phyloP scores from a whole-genome alignment of 345 rosid genomes.

The Pistacia vera region DNA sequence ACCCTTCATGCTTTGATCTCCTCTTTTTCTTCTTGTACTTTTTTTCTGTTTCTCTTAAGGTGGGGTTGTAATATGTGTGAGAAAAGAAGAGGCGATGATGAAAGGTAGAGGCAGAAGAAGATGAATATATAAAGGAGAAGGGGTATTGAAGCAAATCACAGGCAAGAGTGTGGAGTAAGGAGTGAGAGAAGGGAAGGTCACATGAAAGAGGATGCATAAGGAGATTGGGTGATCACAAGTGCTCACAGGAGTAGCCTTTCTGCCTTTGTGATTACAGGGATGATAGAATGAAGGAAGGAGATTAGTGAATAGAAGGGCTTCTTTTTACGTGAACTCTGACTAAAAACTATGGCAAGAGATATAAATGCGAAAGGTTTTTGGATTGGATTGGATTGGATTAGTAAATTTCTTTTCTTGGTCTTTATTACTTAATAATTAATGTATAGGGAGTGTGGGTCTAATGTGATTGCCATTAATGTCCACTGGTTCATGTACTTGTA shows the following conservation, averaged over 20 bases:
- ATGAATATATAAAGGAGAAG: conserved; percentile 29
- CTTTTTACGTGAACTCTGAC: conserved; percentile 45
- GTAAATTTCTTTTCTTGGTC: not conserved
- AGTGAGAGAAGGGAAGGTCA: conserved; percentile 44
- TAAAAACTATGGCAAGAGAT: not conserved
- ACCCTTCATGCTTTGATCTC: conserved; percentile 38
- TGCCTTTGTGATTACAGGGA: conserved; percentile 18
- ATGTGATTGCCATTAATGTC: conserved; percentile 50
- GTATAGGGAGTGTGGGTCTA: conserved; percentile 15
- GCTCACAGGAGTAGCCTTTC: conserved; percentile 36
- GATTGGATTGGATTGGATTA: not conserved
- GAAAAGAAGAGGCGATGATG: not conserved
- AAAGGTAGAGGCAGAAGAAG: conserved; percentile 1
- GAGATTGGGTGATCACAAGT: conserved; percentile 4
- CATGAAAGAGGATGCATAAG: conserved; percentile 49
- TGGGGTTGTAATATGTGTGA: not conserved
- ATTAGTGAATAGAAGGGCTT: conserved; percentile 33
- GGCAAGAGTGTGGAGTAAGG: conserved; percentile 25
- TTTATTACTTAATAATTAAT: not conserved
- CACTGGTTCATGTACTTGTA: not conserved
- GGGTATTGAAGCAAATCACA: conserved; percentile 86
- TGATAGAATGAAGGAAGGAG: conserved; percentile 1
- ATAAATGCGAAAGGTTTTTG: conserved; percentile 24
- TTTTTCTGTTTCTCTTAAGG: not conserved
- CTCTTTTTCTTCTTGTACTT: not conserved